Conservation (phyloP, 1,284 basidiomycete species). For the Phlebopus sp. region DNA sequence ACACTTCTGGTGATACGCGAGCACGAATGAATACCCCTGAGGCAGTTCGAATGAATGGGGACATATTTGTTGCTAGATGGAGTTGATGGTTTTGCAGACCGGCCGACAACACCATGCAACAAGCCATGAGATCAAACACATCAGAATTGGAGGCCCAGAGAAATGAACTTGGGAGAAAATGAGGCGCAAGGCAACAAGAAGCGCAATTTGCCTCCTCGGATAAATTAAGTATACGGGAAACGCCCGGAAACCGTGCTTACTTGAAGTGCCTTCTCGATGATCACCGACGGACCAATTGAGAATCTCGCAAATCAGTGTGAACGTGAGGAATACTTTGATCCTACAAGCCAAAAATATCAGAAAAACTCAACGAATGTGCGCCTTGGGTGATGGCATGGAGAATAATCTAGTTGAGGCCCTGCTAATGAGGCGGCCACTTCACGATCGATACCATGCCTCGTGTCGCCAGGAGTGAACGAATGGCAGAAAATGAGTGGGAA, state of each 20-base stretch:
- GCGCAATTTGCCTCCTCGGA: slow-evolving; percentile 11
- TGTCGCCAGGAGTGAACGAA: background rate
- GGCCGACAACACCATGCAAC: slow-evolving; percentile 47
- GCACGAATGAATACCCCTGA: slow-evolving; percentile 6
- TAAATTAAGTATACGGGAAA: slow-evolving; percentile 20
- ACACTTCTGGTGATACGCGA: slow-evolving; percentile 13
- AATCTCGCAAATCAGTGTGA: slow-evolving; percentile 53
- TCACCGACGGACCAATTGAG: slow-evolving; percentile 46
- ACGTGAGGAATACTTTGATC: slow-evolving; percentile 58
- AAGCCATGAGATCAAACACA: slow-evolving; percentile 14
- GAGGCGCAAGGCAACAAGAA: slow-evolving; percentile 24
- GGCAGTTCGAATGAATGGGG: slow-evolving; percentile 41
- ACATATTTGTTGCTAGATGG: slow-evolving; percentile 53
- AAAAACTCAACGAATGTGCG: background rate
- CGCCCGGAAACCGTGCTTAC: slow-evolving; percentile 37
- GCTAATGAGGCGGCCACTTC: slow-evolving; percentile 5
- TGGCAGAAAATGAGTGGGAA: background rate
- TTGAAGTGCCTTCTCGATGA: slow-evolving; percentile 63
- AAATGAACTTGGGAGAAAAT: slow-evolving; percentile 15
- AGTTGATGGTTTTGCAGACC: slow-evolving; percentile 47
- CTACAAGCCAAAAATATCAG: slow-evolving; percentile 34
- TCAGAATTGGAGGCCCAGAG: slow-evolving; percentile 10
- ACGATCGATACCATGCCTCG: slow-evolving; percentile 22
- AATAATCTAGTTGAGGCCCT: slow-evolving; percentile 1
- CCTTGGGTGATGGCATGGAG: background rate